These are phyloP conservation scores for Oenanthe sinensis DNA, from an alignment of 129 eudicot species.

Conservation along the genomic window DNA sequence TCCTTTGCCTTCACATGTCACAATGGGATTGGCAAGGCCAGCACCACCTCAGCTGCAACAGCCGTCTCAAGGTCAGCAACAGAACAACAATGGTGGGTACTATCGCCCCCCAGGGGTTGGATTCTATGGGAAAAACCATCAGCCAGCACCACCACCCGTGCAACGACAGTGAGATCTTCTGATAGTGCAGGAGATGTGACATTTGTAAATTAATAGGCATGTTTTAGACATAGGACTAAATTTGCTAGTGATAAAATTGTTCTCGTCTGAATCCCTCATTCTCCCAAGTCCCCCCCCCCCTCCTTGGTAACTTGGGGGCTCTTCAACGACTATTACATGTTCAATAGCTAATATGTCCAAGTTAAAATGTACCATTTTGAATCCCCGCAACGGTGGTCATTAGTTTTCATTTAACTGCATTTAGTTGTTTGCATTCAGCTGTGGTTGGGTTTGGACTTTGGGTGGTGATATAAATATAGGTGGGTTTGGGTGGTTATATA, in stretches of 20 bases:
- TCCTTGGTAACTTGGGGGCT: background rate
- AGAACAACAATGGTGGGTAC: constrained; percentile 40
- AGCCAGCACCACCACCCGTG: constrained; percentile 67
- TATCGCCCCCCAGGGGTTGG: constrained; percentile 83
- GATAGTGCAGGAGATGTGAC: constrained; percentile 14
- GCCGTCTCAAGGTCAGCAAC: constrained; percentile 39
- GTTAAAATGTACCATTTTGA: background rate
- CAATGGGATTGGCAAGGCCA: constrained; percentile 62
- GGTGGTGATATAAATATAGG: no score
- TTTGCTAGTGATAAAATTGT: background rate
- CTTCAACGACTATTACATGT: background rate
- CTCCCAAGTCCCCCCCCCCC: background rate
- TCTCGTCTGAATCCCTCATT: background rate
- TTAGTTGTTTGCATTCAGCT: no score
- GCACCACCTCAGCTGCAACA: constrained; percentile 40
- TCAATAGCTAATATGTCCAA: background rate
- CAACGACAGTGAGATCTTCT: constrained; percentile 55
- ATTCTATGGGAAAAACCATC: constrained; percentile 63
- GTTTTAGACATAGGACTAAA: constrained; percentile 9
- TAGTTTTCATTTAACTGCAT: no score
- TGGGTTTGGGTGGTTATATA: no score
- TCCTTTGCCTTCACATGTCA: constrained; percentile 44
- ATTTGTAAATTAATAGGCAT: constrained; percentile 49
- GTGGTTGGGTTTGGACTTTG: no score
- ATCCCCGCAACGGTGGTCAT: no score